Conservation (phyloP, 2,329 filamentous ascomycete species). For the Colletotrichum euphorbiae region DNA sequence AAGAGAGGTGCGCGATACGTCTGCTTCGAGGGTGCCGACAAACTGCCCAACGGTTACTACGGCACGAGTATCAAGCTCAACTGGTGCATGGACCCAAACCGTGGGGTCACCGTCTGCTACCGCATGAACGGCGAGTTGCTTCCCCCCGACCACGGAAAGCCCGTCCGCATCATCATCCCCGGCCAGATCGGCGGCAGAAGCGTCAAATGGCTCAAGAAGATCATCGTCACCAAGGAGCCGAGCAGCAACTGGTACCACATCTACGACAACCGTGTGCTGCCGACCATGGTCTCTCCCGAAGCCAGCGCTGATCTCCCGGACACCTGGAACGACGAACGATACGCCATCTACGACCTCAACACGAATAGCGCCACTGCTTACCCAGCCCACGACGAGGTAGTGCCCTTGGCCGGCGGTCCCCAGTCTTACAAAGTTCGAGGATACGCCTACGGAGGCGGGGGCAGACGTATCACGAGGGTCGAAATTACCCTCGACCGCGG, state of each 20-base stretch:
- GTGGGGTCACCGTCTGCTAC: conserved; percentile 87
- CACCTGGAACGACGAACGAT: conserved; percentile 90
- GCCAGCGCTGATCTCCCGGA: conserved; percentile 78
- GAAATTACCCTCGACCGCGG: conserved; percentile 88
- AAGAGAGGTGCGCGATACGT: conserved; percentile 80
- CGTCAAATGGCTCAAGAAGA: conserved; percentile 90
- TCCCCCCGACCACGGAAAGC: conserved; percentile 86
- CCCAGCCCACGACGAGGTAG: conserved; percentile 80
- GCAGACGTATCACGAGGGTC: conserved; percentile 83
- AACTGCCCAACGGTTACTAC: conserved; percentile 88
- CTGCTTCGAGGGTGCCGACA: conserved; percentile 92
- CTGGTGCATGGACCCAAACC: conserved; percentile 86
- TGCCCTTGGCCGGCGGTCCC: conserved; percentile 58
- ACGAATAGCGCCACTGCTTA: conserved; percentile 86
- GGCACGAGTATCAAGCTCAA: conserved; percentile 89
- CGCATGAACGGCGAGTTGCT: conserved; percentile 90
- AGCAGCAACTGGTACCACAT: conserved; percentile 97
- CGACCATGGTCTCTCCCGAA: conserved; percentile 87
- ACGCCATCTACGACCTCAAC: conserved; percentile 92
- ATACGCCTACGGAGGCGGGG: conserved; percentile 91
- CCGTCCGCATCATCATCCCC: conserved; percentile 84
- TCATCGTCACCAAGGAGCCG: conserved; percentile 81
- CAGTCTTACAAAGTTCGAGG: conserved; percentile 75
- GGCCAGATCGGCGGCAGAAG: conserved; percentile 93
- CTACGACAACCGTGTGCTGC: conserved; percentile 90